These are phyloP conservation scores for Prunus persica DNA, from an alignment of 306 rosid species.

Conservation along the genomic window Prunus_persica_NCBIv2 NC_034014.1:23255001-23255500, in stretches of 20 bases:
- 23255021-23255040: constrained; percentile 82
- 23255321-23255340: constrained; percentile 96
- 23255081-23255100: neutral
- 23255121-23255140: neutral
- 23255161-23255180: neutral
- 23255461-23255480: neutral
- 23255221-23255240: neutral
- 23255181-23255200: neutral
- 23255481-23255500: neutral
- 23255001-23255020: constrained; percentile 99
- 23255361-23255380: constrained; percentile 90
- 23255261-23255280: constrained; percentile 12
- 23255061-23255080: constrained; percentile 1
- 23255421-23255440: constrained; percentile 42
- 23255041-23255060: constrained; percentile 18
- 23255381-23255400: constrained; percentile 93
- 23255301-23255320: constrained; percentile 63
- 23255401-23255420: constrained; percentile 74
- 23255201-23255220: neutral
- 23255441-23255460: neutral
- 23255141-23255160: neutral
- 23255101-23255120: neutral
- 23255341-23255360: constrained; percentile 87
- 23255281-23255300: constrained; percentile 3
- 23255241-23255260: neutral